A percentile compares a stretch with the other conserved stretches of the same genome.
Conservation (phyloP, 345 rosid genomes). For the Eucalyptus polyanthemos region DNA sequence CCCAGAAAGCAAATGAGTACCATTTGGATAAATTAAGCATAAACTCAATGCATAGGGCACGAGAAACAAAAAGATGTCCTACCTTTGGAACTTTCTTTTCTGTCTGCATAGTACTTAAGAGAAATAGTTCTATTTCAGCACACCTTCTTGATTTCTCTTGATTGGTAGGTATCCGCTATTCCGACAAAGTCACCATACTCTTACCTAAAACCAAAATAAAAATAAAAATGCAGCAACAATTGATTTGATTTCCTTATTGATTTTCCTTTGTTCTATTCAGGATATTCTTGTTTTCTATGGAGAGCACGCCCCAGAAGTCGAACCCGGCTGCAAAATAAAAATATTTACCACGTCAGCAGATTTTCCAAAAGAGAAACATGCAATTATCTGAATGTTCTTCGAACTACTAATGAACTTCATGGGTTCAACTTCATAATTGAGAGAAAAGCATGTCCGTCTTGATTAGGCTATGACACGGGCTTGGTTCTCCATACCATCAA, state of each 20-base stretch:
- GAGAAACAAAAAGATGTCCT: neutral
- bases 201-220: neutral
- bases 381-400: neutral
- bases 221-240: neutral
- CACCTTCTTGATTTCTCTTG: neutral
- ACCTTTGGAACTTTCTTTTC: neutral
- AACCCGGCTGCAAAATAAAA: constrained; percentile 20
- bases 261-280: neutral
- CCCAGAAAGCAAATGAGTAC: neutral
- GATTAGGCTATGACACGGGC: neutral
- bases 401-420: neutral
- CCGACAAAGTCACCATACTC: neutral
- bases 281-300: neutral
- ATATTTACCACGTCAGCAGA: neutral
- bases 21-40: neutral
- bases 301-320: constrained; percentile 27
- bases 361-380: neutral
- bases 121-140: neutral
- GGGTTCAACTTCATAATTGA: neutral
- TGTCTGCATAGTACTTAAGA: neutral
- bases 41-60: neutral
- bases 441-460: neutral
- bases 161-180: neutral
- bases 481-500: neutral
- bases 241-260: neutral